Evolutionary conservation across 768 basidiomycete species (phyloP), one percentile per base, ranked within the genome.

Genomic region (Tricholoma furcatifolium): DNA sequence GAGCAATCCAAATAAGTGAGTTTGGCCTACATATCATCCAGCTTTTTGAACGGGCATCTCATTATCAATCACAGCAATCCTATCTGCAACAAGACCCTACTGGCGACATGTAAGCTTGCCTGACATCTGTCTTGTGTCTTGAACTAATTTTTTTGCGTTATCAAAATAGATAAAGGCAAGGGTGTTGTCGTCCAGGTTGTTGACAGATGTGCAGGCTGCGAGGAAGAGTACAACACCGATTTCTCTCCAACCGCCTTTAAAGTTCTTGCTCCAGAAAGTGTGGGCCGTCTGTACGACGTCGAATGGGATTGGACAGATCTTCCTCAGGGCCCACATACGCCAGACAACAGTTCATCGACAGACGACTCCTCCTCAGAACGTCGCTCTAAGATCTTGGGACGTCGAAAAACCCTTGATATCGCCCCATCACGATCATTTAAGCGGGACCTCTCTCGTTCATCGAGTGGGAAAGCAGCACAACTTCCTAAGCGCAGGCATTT

Each of bases 111-210:
- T 61, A 43, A 15, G 60, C 23, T 1, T 27, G 12, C 34, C 17
- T 21, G 9, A 30, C 20, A 27, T 30, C 3, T 18, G 11, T 12
- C 10, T 12, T 38, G 18, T 20, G 6, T 6, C 6, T 31, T 20
- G 24, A n/a, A n/a, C 21, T 27, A 10, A 15, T 31, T n/a, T 15
- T 12, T 34, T 20, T 27, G 27, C 27, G 3, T 27, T 27, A 27
- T 27, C 27, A 38, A 30, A 50, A 7, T n/a, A 60, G 61, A 55
- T 23, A 21, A 54, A 39, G 54, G 35, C 11, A 60, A 58, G 45
- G 56, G 57, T 1, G 61, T 62, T n/a, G 51, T 56, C 1, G 57
- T 55, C 8, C 32, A 48, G 18, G 48, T 60, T n/a, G 59, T 53
- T 12, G 61, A 62, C 47, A 52, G 53, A 40, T 62, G 61, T 24